Evolutionary conservation across 495 filamentous ascomycete genomes (phyloP), one percentile per base, ranked within the genome.

Genomic region (Aspergillus funiculosus): DNA sequence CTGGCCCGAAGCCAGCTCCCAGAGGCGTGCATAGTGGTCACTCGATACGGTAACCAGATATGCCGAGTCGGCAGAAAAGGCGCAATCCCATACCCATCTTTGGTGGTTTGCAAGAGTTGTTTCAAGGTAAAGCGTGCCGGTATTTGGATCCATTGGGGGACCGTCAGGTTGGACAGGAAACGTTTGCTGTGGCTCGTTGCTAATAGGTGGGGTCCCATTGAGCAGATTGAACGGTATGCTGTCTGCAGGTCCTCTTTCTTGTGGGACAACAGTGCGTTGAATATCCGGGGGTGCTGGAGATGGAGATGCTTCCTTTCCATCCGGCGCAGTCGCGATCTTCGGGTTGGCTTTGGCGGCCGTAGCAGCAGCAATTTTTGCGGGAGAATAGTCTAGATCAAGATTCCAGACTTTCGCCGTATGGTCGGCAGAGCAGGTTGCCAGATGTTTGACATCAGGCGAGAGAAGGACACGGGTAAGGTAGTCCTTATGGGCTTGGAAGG

Each of bases 41-140:
- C 83, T 89, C 59, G 92, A 97, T 7, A 94, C 94, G 2, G 94
- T 98, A n/a, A 98, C 92, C 2, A 98, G 71, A 60, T 98, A 98
- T 0, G 92, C 92, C 25, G 85, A 90, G 60, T 98, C 92, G 7
- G 94, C 92, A 48, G 86, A 92, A 69, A 97, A 98, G 2, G 92
- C 92, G 61, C 92, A 98, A 64, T 98, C 92, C 92, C 92, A 98
- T 0, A 98, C 92, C 92, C 92, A 98, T 25, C 92, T 83, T 64
- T 98, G 92, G 62, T 98, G 92, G 44, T 85, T 85, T n/a, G 84
- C 81, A 1, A 98, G 77, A 2, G 88, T 94, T 4, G 87, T 90
- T 62, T 97, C 89, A 4, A 95, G 75, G 77, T 83, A 75, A 77
- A 94, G 46, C 70, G 81, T 66, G 64, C 75, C 46, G 54, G 62